Evolutionary conservation across 2,329 filamentous ascomycete species (phyloP), one percentile per base, ranked within the genome.

Genomic region (Colletotrichum sp.): DNA sequence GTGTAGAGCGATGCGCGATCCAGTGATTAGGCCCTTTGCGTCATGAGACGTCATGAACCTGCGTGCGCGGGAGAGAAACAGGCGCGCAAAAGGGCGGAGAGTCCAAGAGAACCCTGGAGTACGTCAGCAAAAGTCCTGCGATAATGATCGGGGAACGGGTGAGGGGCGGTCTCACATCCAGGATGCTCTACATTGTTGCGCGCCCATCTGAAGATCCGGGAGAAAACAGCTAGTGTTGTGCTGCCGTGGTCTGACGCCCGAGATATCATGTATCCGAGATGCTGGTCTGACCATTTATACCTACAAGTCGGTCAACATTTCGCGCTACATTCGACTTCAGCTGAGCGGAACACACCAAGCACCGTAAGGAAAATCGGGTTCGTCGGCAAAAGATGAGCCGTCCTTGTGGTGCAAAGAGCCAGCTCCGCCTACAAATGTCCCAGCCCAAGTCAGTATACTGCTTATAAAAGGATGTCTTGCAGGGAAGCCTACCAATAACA

Each of bases 401-500:
- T 64, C 61, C 5, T 64, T 64, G 12, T 43, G 32, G n/a, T 71
- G 59, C n/a, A 71, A 24, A 18, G 28, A 71, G 16, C 59, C 68
- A 0, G 68, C 68, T 2, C 68, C 68, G 7, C 68, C 68, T 71
- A 1, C 18, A 28, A 28, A 5, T 12, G 18, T 9, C 13, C 5
- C 13, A 28, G 0, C 16, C 15, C 0, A 26, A 6, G 30, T 61
- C 16, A 64, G 61, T 21, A 67, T 32, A 52, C 6, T 9, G 7
- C 21, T 4, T 6, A 12, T 5, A 12, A 1, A 18, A 61, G 59
- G 4, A 28, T 12, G 18, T 8, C 12, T 32, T 16, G 2, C 12
- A 15, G 7, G 16, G 1, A 32, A n/a, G 2, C 26, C 4, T 63
- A 70, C 67, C 67, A 6, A 70, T 48, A 13, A 63, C 43, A n/a